Conservation (phyloP, 768 basidiomycete species). For the Rhodotorula graminis region DNA sequence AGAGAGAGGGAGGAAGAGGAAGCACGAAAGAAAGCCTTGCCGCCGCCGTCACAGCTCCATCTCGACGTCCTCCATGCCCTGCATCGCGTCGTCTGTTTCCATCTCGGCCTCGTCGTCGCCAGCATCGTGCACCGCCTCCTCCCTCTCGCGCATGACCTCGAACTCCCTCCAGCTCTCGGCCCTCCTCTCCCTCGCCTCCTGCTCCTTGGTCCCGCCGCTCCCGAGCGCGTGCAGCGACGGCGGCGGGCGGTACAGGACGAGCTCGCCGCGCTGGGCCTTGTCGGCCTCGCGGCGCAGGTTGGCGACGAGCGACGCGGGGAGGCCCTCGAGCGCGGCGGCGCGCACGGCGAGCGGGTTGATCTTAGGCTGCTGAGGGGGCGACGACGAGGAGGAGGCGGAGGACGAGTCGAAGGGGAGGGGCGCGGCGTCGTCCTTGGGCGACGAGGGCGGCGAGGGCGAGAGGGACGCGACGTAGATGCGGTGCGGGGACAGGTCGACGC, state of each 20-base stretch:
- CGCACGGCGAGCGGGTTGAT: constrained; percentile 7
- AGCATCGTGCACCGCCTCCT: not conserved
- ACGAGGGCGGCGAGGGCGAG: not conserved
- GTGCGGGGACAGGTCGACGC: constrained; percentile 26
- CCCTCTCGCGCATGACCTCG: constrained; percentile 3
- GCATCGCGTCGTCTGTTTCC: not conserved
- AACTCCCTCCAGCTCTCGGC: constrained; percentile 13
- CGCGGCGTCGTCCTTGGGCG: not conserved
- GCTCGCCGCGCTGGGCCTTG: not conserved
- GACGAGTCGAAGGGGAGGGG: not conserved
- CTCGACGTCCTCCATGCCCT: constrained; percentile 13
- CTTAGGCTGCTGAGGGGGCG: not conserved
- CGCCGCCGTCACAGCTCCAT: constrained; percentile 2
- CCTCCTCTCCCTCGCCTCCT: not conserved
- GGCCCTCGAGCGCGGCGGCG: not conserved
- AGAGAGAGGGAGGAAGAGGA: no score
- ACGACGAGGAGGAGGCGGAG: not conserved
- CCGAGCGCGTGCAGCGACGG: not conserved
- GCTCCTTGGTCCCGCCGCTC: not conserved
- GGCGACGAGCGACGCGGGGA: not conserved
- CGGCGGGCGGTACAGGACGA: constrained; percentile 29
- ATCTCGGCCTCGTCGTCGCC: not conserved
- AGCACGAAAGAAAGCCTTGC: no score
- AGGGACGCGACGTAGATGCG: constrained; percentile 35
- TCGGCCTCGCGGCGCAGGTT: not conserved